Evolutionary conservation across 768 basidiomycete species (phyloP).

Genomic region (Filobasidium wieringae): DNA sequence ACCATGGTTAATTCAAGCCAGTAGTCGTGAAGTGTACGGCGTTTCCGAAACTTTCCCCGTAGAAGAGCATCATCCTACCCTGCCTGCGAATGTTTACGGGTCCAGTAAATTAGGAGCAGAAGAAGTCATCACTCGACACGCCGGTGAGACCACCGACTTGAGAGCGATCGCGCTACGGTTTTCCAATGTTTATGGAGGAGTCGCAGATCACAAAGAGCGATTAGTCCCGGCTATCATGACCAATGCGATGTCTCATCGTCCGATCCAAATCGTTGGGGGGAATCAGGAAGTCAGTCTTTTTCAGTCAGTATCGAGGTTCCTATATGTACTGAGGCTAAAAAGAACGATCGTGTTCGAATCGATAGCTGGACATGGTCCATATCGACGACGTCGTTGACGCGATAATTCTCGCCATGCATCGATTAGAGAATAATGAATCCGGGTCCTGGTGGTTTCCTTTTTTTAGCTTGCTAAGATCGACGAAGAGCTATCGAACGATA

Average conservation of each 20-base stretch:
- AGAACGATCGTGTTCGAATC: background rate
- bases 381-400: conserved; percentile 17
- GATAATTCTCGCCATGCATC: conserved; percentile 13
- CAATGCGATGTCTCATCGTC: conserved; percentile 14
- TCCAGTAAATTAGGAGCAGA: background rate
- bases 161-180: conserved; percentile 15
- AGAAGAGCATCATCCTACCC: background rate
- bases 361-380: conserved; percentile 13
- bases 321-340: too few species aligned
- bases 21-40: conserved; percentile 28
- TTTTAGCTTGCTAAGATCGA: too few species aligned
- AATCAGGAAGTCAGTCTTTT: conserved; percentile 13
- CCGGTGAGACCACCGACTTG: background rate
- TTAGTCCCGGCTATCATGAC: conserved; percentile 16
- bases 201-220: conserved; percentile 14
- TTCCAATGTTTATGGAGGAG: conserved; percentile 17
- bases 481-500: too few species aligned
- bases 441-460: background rate
- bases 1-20: conserved; percentile 31
- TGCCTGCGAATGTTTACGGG: background rate
- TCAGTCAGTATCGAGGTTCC: background rate
- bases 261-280: conserved; percentile 15
- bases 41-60: conserved; percentile 9
- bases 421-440: conserved; percentile 1
- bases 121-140: background rate